phyloP scores from a whole-genome alignment of 2,329 filamentous ascomycete genomes.

The Purpureocillium lavendulum region DNA sequence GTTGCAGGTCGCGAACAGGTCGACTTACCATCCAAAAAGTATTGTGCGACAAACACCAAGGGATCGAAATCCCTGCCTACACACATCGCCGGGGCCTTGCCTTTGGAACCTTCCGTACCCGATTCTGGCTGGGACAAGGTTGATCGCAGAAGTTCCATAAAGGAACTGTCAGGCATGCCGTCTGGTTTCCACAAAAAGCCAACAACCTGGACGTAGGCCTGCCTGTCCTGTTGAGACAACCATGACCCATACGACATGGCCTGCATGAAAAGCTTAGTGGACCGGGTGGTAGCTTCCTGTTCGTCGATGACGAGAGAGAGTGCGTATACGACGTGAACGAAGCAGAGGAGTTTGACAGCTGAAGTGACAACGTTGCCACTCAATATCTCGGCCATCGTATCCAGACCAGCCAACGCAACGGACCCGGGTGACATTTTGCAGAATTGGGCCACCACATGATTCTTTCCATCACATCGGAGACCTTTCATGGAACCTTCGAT shows the following conservation, averaged over 20 bases:
- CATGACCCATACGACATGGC: conserved; percentile 33
- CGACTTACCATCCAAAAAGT: conserved; percentile 41
- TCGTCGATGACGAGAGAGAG: conserved; percentile 38
- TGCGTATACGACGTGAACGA: conserved; percentile 43
- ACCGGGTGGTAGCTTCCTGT: conserved; percentile 25
- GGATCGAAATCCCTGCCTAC: conserved; percentile 20
- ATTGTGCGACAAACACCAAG: conserved; percentile 31
- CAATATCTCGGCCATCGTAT: conserved; percentile 30
- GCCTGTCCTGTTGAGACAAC: conserved; percentile 26
- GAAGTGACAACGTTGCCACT: conserved; percentile 26
- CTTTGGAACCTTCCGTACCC: conserved; percentile 25
- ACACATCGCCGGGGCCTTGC: conserved; percentile 27
- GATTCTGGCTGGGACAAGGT: conserved; percentile 9
- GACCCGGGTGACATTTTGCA: conserved; percentile 26
- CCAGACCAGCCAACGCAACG: conserved; percentile 33
- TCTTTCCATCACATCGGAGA: conserved; percentile 28
- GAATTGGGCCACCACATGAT: conserved; percentile 32
- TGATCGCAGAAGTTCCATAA: conserved; percentile 17
- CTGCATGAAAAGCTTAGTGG: conserved; percentile 35
- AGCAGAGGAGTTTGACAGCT: conserved; percentile 38
- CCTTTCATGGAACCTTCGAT: conserved; percentile 35
- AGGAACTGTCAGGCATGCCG: conserved; percentile 18
- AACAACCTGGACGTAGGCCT: conserved; percentile 34
- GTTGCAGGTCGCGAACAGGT: neutral
- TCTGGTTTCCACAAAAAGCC: conserved; percentile 40